Evolutionary conservation across 768 basidiomycete genomes (phyloP).

Genomic region (Pleurotus tuber-regium): DNA sequence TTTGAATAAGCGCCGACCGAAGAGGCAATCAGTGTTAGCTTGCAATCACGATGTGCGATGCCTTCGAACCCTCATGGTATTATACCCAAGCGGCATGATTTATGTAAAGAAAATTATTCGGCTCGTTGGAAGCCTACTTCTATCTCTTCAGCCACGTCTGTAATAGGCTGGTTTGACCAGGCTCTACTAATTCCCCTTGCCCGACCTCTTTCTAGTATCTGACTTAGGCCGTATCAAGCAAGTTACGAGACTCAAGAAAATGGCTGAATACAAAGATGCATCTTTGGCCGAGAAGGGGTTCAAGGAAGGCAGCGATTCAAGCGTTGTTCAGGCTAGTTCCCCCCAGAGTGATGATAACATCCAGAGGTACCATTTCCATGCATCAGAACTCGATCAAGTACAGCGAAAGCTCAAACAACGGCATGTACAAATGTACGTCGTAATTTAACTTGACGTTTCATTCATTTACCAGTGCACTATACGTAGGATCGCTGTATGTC

Average conservation of each 20-base stretch:
- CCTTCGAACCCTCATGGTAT: too few relatives aligned
- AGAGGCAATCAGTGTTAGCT: too few relatives aligned
- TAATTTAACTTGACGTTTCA: neutral
- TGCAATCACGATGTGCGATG: too few relatives aligned
- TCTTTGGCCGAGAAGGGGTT: slow-evolving; percentile 3
- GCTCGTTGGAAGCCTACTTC: too few relatives aligned
- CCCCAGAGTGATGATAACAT: neutral
- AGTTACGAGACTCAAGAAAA: too few relatives aligned
- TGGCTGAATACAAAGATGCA: neutral
- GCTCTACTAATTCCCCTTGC: neutral
- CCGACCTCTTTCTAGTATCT: too few relatives aligned
- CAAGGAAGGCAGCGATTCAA: neutral
- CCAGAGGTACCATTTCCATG: slow-evolving; percentile 45
- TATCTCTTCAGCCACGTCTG: too few relatives aligned
- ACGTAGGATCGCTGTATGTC: slow-evolving; percentile 58
- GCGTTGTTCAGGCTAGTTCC: neutral
- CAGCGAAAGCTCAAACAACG: slow-evolving; percentile 72
- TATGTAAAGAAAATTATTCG: too few relatives aligned
- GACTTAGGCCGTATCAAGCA: too few relatives aligned
- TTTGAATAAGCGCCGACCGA: too few relatives aligned
- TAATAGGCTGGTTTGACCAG: too few relatives aligned
- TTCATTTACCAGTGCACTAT: neutral
- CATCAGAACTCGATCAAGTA: slow-evolving; percentile 63
- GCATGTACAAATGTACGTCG: slow-evolving; percentile 70
- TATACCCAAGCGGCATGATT: too few relatives aligned